Percentiles rank a stretch among this genome's conserved stretches.
phyloP scores from a whole-genome alignment of 2,329 filamentous ascomycete species.

The Xylaria sp. region DNA sequence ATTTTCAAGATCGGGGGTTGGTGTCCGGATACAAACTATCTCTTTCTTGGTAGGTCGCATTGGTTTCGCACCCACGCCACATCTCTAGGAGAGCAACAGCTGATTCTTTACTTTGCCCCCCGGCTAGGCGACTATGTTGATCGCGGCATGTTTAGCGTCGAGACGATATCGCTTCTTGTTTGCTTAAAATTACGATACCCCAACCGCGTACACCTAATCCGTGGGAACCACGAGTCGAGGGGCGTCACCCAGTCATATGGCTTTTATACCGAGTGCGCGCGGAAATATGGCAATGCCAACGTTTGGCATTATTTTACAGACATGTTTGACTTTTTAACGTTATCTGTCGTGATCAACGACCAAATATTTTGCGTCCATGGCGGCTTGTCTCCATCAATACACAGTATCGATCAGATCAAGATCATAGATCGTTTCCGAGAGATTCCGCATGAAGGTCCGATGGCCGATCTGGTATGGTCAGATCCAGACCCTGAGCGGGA shows the following conservation, averaged over 20 bases:
- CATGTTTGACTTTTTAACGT: conserved; percentile 98
- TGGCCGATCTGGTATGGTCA: conserved; percentile 99
- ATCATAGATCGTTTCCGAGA: conserved; percentile 99
- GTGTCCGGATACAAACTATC: conserved; percentile 97
- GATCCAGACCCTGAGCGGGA: conserved; percentile 97
- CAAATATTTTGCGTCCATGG: conserved; percentile 99
- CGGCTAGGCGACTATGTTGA: conserved; percentile 91
- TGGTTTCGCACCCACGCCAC: conserved; percentile 10
- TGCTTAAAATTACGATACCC: conserved; percentile 98
- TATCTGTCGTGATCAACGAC: conserved; percentile 98
- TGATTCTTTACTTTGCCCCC: conserved; percentile 16
- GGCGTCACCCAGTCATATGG: conserved; percentile 99
- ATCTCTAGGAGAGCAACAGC: conserved; percentile 8
- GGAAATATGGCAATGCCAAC: conserved; percentile 98
- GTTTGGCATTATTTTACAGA: conserved; percentile 99
- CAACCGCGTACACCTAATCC: conserved; percentile 92
- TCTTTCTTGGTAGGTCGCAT: conserved; percentile 80
- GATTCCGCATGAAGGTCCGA: conserved; percentile 97
- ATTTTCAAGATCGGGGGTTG: conserved; percentile 98
- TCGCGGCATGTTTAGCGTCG: conserved; percentile 97
- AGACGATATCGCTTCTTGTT: conserved; percentile 97
- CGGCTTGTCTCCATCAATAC: conserved; percentile 87
- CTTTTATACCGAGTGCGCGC: conserved; percentile 97
- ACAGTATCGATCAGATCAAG: conserved; percentile 99
- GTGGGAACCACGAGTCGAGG: conserved; percentile 96